Percentiles rank a stretch among this genome's conserved stretches.
phyloP scores from a whole-genome alignment of 495 filamentous ascomycete species.

The Penicillium cataractarum region DNA sequence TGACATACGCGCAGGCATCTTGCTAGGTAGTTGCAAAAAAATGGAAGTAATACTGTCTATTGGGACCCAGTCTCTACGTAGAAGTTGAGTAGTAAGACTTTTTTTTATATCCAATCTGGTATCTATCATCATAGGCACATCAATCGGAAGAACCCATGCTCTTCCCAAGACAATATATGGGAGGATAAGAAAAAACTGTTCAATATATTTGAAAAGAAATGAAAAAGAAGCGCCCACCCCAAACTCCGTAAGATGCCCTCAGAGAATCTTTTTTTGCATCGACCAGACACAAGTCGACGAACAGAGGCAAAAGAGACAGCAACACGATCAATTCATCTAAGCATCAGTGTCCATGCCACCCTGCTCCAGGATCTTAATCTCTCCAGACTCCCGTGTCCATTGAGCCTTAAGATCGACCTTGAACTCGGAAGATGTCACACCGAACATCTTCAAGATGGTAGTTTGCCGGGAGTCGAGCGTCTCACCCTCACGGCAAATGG shows the following conservation, averaged over 20 bases:
- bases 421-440: conserved; percentile 87
- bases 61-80: conserved; percentile 6
- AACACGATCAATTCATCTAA: conserved; percentile 26
- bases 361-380: conserved; percentile 47
- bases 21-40: conserved; percentile 34
- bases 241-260: conserved; percentile 46
- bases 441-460: conserved; percentile 90
- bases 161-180: conserved; percentile 24
- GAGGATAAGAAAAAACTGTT: conserved; percentile 29
- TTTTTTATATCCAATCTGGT: conserved; percentile 34
- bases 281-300: conserved; percentile 21
- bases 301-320: conserved; percentile 22
- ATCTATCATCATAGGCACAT: conserved; percentile 46
- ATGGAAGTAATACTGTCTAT: conserved; percentile 30
- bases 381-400: conserved; percentile 47
- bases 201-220: conserved; percentile 28
- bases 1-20: conserved; percentile 39
- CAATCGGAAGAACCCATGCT: conserved; percentile 31
- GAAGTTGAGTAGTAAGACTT: conserved; percentile 3
- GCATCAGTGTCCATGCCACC: conserved; percentile 48
- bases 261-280: conserved; percentile 35
- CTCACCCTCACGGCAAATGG: conserved; percentile 80
- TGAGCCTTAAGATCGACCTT: conserved; percentile 71
- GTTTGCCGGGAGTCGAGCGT: conserved; percentile 87
- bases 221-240: conserved; percentile 41